Conservation (phyloP, 2,329 filamentous ascomycete genomes). For the Xylariomycetidae sp. region DNA sequence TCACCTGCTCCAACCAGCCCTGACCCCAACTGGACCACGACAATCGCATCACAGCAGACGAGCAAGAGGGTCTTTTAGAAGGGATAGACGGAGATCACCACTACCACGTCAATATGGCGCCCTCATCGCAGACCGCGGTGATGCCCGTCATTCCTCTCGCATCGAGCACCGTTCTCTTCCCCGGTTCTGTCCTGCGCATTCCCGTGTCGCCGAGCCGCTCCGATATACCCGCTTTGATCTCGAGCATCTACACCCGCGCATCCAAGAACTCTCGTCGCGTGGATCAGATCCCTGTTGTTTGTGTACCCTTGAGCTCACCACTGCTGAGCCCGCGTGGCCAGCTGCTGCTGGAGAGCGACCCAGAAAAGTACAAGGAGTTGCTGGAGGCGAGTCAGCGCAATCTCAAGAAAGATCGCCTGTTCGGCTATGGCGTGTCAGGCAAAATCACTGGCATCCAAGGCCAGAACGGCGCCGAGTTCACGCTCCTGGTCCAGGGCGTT, state of each 20-base stretch:
- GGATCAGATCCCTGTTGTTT: constrained; percentile 71
- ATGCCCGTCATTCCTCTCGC: constrained; percentile 79
- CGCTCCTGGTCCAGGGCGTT: constrained; percentile 79
- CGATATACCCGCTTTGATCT: constrained; percentile 83
- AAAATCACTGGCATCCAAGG: constrained; percentile 76
- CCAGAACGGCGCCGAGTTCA: constrained; percentile 67
- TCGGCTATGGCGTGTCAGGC: constrained; percentile 73
- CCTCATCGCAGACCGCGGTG: constrained; percentile 32
- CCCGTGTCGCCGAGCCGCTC: constrained; percentile 72
- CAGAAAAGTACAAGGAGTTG: constrained; percentile 41
- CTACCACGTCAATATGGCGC: constrained; percentile 22
- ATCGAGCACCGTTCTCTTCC: constrained; percentile 74
- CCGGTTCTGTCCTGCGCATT: constrained; percentile 78
- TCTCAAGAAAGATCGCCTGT: constrained; percentile 67
- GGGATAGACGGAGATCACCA: too few relatives aligned
- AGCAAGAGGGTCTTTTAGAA: too few relatives aligned
- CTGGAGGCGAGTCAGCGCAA: constrained; percentile 51
- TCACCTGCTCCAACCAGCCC: background rate
- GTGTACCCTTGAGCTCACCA: constrained; percentile 76
- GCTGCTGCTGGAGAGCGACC: constrained; percentile 62
- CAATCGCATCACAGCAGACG: background rate
- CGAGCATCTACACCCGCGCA: constrained; percentile 74
- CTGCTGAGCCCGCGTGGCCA: constrained; percentile 69
- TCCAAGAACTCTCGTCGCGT: constrained; percentile 60
- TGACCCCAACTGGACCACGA: background rate